Evolutionary conservation across 108 stramenopile genomes (phyloP), one percentile per base, ranked within the genome.

Genomic region (Nitzschia sp.): DNA sequence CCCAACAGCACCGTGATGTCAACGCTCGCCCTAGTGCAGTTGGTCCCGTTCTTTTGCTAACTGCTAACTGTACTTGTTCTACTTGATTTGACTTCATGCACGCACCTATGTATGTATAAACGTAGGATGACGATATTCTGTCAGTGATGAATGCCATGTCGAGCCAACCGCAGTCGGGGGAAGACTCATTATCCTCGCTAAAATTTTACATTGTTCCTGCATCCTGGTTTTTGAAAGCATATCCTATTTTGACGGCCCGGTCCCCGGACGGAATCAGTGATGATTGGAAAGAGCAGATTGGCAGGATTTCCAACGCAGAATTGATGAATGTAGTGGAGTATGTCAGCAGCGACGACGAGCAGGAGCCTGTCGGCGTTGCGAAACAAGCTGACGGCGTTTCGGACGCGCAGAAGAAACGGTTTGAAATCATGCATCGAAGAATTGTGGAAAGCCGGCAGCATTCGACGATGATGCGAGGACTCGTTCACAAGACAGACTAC

Each of bases 51-150:
- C n/a, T n/a, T n/a, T n/a, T n/a, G n/a, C n/a, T n/a, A n/a, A n/a
- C n/a, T n/a, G n/a, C n/a, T n/a, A n/a, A n/a, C n/a, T n/a, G n/a
- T n/a, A n/a, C n/a, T n/a, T n/a, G n/a, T n/a, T n/a, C n/a, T n/a
- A 32, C 2, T 28, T 11, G 4, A 4, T 11, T 45, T 62, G 3
- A 15, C 38, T 2, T 33, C 53, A 32, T 41, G 5, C 2, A 22
- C 36, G 2, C 56, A 65, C 23, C 17, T 41, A 28, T 36, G 13
- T 34, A 21, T 5, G 22, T 58, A 29, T 48, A 6, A n/a, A 34
- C 15, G 16, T 44, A 82, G 81, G 81, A 82, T 41, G 81, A 73
- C 9, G 81, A 82, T 63, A 77, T 72, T 13, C 72, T 72, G 11
- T 63, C 61, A 2, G 73, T 70, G 2, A 53, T 82, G 69, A 82